These are phyloP conservation scores for Pestalotiopsis sp. DNA, from an alignment of 2,329 filamentous ascomycete species.

Conservation along the genomic window DNA sequence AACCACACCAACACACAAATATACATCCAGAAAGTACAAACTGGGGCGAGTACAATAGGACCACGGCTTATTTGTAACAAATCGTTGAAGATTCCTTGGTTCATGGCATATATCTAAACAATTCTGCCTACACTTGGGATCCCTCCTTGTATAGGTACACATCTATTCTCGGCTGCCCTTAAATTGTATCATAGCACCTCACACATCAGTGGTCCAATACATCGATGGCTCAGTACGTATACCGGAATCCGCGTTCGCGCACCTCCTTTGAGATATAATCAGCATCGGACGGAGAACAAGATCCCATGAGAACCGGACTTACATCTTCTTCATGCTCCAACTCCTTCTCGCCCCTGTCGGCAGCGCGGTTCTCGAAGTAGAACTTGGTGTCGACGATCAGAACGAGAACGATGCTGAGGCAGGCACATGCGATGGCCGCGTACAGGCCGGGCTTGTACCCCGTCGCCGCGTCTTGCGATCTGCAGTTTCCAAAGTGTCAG, in stretches of 20 bases:
- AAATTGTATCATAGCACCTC: neutral
- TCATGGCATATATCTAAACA: neutral
- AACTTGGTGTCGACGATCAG: constrained; percentile 42
- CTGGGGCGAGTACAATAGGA: neutral
- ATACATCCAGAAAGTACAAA: neutral
- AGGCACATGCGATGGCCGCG: constrained; percentile 53
- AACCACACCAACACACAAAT: neutral
- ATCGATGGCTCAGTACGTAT: constrained; percentile 12
- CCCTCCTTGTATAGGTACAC: neutral
- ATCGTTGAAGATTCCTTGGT: neutral
- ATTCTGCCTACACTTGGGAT: neutral
- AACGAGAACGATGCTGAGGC: constrained; percentile 50
- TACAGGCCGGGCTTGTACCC: constrained; percentile 58
- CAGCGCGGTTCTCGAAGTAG: constrained; percentile 47
- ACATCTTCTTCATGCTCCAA: constrained; percentile 51
- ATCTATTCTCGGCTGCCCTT: neutral
- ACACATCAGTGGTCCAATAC: neutral
- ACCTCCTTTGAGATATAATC: constrained; percentile 12
- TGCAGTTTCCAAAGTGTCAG: constrained; percentile 9
- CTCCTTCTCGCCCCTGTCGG: constrained; percentile 55
- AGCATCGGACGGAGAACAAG: neutral
- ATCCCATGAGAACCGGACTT: constrained; percentile 27
- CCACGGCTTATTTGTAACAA: neutral
- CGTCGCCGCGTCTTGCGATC: constrained; percentile 48
- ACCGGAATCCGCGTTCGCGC: constrained; percentile 15